Evolutionary conservation across 306 rosid genomes (phyloP), one percentile per base, ranked within the genome.

Genomic region (Lagenaria siceraria): DNA sequence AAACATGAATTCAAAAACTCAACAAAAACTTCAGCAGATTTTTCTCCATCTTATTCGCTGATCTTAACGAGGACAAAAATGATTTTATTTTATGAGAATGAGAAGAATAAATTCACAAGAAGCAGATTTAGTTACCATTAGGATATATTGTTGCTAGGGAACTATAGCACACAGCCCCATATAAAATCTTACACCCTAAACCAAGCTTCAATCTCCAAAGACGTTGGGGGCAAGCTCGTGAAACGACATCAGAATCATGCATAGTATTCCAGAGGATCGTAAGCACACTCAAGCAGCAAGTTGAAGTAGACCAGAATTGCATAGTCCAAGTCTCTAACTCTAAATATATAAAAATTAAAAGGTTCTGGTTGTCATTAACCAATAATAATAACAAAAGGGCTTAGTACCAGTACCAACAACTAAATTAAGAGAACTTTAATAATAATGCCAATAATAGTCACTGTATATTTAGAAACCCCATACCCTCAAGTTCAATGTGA

Each of bases 281-380:
- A 68, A 95, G 89, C 58, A 95, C 91, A 40, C 87, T 29, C 77
- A 89, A 77, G 86, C 88, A 86, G 87, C 92, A 79, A 55, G 96
- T 89, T 83, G 93, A 89, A 51, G 92, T 74, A 68, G 93, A 90
- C 99, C 97, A 92, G 88, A 90, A 90, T 83, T 90, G 97, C 88
- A 90, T 82, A 53, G 87, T 87, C 89, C 87, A 78, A 87, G 87
- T 86, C 74, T 88, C 91, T 71, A 95, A 77, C 89, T 92, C 97
- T 92, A 82, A 64, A 82, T 12, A 81, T 40, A 22, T 65, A 83
- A 85, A 77, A 84, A 43, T 40, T 40, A 64, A 75, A 76, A 56
- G 24, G 22, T 63, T 31, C 60, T 21, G 49, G 76, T 54, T 5
- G 27, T 21, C 40, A 80, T 78, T 52, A 42, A 18, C 22, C 29